Base-by-base conservation (phyloP, 2,329 filamentous ascomycete species). In the Blastomyces emzantsi region DNA sequence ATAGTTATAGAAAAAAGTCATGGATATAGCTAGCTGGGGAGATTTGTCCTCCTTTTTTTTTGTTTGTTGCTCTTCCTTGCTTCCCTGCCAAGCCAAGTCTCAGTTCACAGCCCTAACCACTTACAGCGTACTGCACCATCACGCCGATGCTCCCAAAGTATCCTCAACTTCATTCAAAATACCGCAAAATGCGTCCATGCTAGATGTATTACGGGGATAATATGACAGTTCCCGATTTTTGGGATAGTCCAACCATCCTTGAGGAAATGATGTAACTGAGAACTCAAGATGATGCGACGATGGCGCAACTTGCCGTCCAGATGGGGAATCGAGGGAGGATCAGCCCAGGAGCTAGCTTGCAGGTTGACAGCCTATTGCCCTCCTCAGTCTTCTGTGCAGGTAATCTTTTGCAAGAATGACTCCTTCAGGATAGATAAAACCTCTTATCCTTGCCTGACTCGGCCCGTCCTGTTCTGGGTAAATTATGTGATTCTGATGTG, bases 401-500 rank as follows among this genome's bases (percentile, higher is more conserved):
- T 22, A 36, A 11, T 25, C 25, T 43, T 58, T 41, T 41, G 33
- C 22, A 8, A 43, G 55, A 25, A 5, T 8, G 11, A 15, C 30
- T 54, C 30, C 19, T 17, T 54, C 19, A 19, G 25, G 51, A 33
- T 33, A 33, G 17, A 36, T 15, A 22, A 7, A 43, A 1, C 30
- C n/a, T 41, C n/a, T 57, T 11, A 22, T 43, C 33, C 41, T 22
- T 25, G 30, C 36, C 13, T 13, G 17, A 30, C 9, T 25, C 5
- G 22, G 54, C 33, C n/a, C 17, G 33, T n/a, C n/a, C 13, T 39
- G 30, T 41, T 57, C 33, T 41, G n/a, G 25, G 4, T 17, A 58
- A 13, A 58, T 58, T 58, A 22, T 58, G 55, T 43, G 55, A 58
- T 58, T 43, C 11, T 58, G n/a, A 41, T 25, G 43, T 58, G 22